A percentile compares a stretch with the other conserved stretches of the same genome.
These are phyloP conservation scores for Blastocystis hominis DNA, from an alignment of 352 stramenopile genomes.

Conservation along the genomic window DNA sequence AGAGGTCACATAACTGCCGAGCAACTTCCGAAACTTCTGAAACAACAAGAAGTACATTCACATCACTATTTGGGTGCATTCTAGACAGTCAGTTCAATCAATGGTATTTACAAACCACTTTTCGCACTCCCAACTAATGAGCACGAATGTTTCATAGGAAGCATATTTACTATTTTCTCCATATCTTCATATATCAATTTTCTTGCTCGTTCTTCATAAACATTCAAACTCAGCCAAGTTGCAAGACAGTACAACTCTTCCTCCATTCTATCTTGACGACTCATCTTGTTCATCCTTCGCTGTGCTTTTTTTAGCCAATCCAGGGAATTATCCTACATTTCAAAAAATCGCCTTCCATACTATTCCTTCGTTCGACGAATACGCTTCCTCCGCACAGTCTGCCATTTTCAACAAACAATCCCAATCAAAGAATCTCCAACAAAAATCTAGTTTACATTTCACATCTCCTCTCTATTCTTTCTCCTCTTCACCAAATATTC, in stretches of 20 bases:
- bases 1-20: neutral
- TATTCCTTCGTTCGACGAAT: neutral
- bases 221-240: conserved; percentile 4
- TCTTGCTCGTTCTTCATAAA: conserved; percentile 4
- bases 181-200: neutral
- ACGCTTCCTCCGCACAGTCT: too few relatives aligned
- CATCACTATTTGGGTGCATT: conserved; percentile 32
- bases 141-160: neutral
- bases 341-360: neutral
- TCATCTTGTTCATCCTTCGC: neutral
- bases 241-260: conserved; percentile 30
- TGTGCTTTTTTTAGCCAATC: neutral
- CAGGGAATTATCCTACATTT: neutral
- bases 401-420: neutral
- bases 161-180: neutral
- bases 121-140: neutral
- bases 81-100: neutral
- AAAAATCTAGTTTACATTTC: neutral
- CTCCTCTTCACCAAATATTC: neutral
- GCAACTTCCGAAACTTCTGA: neutral
- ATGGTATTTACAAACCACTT: neutral
- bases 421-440: neutral
- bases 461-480: neutral
- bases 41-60: neutral
- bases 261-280: neutral